Percentiles rank a stretch among this genome's conserved stretches.
phyloP scores from a whole-genome alignment of 345 rosid species.

The Ceriops tagal region DNA sequence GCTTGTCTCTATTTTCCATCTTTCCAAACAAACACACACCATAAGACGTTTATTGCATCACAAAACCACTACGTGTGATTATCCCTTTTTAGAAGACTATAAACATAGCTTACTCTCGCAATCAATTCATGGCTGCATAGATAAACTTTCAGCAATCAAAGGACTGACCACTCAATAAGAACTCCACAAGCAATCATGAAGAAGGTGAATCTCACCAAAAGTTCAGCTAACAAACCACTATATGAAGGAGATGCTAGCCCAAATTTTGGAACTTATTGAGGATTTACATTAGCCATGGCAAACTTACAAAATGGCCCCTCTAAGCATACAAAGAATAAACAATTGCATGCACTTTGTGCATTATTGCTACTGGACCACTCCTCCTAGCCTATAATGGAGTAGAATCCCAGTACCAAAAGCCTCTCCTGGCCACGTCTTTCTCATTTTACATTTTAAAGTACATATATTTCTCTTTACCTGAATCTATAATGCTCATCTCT shows the following conservation, averaged over 20 bases:
- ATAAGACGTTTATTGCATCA: no score
- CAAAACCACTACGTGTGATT: neutral
- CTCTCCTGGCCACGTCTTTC: neutral
- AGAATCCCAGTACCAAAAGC: constrained; percentile 24
- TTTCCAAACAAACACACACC: no score
- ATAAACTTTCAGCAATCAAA: neutral
- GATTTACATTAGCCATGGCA: constrained; percentile 18
- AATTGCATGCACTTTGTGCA: constrained; percentile 13
- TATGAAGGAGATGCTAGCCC: constrained; percentile 11
- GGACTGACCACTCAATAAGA: neutral
- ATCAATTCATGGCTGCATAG: neutral
- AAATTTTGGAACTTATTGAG: constrained; percentile 25
- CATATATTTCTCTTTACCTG: constrained; percentile 11
- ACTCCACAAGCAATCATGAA: neutral
- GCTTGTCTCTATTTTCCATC: no score
- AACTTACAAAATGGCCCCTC: constrained; percentile 30
- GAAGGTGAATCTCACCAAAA: neutral
- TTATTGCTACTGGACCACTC: constrained; percentile 12
- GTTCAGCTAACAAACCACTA: neutral
- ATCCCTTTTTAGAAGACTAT: neutral
- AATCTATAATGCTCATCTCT: neutral
- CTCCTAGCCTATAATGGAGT: constrained; percentile 24
- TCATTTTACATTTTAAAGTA: constrained; percentile 16
- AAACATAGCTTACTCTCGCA: neutral
- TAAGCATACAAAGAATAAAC: constrained; percentile 32